Conservation (phyloP, 2,329 filamentous ascomycete species). For the Colletotrichum coccodes region DNA sequence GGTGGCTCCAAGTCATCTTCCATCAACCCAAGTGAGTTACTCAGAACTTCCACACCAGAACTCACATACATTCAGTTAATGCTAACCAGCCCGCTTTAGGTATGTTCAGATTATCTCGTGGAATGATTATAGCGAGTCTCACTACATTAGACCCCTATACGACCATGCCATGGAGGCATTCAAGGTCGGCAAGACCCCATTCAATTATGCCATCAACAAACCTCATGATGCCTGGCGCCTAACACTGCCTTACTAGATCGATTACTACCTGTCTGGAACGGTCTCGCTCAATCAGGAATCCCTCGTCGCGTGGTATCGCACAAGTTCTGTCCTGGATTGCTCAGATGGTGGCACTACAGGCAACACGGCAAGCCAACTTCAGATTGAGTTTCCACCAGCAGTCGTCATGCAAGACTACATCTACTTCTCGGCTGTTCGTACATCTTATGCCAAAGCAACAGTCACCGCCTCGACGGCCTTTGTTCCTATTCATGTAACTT, state of each 20-base stretch:
- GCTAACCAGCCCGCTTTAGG: slow-evolving; percentile 32
- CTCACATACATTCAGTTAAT: slow-evolving; percentile 45
- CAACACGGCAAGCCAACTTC: slow-evolving; percentile 39
- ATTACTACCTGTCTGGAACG: slow-evolving; percentile 55
- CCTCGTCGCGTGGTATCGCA: slow-evolving; percentile 45
- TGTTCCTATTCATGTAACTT: neutral
- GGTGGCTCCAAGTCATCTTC: slow-evolving; percentile 66
- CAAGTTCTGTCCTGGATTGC: slow-evolving; percentile 26
- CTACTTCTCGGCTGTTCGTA: slow-evolving; percentile 37
- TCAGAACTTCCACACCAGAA: slow-evolving; percentile 67
- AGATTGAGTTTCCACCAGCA: slow-evolving; percentile 34
- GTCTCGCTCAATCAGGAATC: slow-evolving; percentile 40
- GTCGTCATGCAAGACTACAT: slow-evolving; percentile 33
- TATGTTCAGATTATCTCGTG: slow-evolving; percentile 55
- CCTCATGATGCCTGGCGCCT: slow-evolving; percentile 60
- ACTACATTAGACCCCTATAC: slow-evolving; percentile 60
- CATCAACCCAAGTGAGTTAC: slow-evolving; percentile 63
- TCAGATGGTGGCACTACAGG: slow-evolving; percentile 43
- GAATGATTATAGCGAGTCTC: slow-evolving; percentile 64
- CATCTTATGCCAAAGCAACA: slow-evolving; percentile 33
- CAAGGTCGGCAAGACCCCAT: slow-evolving; percentile 46
- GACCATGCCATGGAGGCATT: slow-evolving; percentile 37
- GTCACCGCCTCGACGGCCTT: slow-evolving; percentile 32
- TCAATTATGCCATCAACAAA: slow-evolving; percentile 56
- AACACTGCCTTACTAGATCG: slow-evolving; percentile 60